A percentile compares a stretch with the other conserved stretches of the same genome.
phyloP scores from a whole-genome alignment of 2,329 filamentous ascomycete genomes.

The Arthrobotrys sinensis region DNA sequence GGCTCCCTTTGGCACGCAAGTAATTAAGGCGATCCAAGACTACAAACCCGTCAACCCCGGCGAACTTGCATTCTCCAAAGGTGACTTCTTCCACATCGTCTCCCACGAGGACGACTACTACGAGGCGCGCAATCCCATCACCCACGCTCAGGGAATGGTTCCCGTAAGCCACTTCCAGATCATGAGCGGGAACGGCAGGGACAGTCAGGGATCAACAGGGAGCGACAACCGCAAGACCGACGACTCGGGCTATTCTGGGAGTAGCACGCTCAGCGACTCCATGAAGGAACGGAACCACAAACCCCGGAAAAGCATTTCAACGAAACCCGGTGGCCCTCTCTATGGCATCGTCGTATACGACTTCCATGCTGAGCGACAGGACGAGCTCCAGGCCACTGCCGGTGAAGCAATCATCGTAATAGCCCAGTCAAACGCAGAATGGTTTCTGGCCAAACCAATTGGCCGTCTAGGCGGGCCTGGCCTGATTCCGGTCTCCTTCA shows the following conservation, averaged over 20 bases:
- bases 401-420: constrained; percentile 98
- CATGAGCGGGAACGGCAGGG: constrained; percentile 90
- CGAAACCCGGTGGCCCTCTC: constrained; percentile 82
- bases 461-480: constrained; percentile 94
- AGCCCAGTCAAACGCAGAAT: constrained; percentile 97
- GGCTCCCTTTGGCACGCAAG: constrained; percentile 71
- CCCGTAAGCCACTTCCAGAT: constrained; percentile 94
- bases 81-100: constrained; percentile 98
- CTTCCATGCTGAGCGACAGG: constrained; percentile 93
- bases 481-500: constrained; percentile 94
- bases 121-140: constrained; percentile 95
- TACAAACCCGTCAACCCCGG: constrained; percentile 83
- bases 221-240: constrained; percentile 74
- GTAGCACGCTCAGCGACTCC: constrained; percentile 66
- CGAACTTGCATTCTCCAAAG: constrained; percentile 90
- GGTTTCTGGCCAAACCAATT: constrained; percentile 99
- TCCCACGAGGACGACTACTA: constrained; percentile 98
- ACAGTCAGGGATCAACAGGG: constrained; percentile 80
- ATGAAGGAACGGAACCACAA: constrained; percentile 62
- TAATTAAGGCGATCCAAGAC: constrained; percentile 96
- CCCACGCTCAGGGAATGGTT: constrained; percentile 88
- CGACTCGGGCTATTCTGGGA: constrained; percentile 87
- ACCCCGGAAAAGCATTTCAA: constrained; percentile 65
- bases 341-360: constrained; percentile 98
- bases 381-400: constrained; percentile 94